Base-by-base conservation (phyloP, 805 yeast genomes). In the Kuraishia ogatae region DNA sequence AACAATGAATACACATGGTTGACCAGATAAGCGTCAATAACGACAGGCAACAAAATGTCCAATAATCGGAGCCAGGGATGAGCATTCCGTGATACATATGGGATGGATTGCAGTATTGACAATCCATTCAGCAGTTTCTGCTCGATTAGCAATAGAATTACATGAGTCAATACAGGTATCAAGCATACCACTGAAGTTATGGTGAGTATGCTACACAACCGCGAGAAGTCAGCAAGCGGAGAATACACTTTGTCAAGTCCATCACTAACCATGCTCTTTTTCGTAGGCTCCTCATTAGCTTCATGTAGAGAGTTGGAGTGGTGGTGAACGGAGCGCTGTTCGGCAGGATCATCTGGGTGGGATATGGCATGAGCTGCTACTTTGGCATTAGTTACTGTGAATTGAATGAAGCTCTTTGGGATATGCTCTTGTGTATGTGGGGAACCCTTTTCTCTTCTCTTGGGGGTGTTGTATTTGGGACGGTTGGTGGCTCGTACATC, bases 371-470 rank as follows among this genome's bases (percentile, higher is more conserved):
- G n/a, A n/a, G n/a, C n/a, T n/a, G n/a, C n/a, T n/a, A n/a, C 29
- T 26, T 26, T 26, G 29, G 29, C 29, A 26, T 61, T 51, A 58
- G 57, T 11, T 29, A 48, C 17, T 10, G 43, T 35, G 43, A 35
- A 35, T 35, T 35, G 43, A 3, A 35, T 35, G 43, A 35, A 35
- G 43, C 43, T 35, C 43, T 35, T 35, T 5, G 43, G 43, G 2
- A 17, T 15, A 5, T 26, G 29, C 29, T 26, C 29, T 26, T 5
- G 8, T 26, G 29, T 26, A 26, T 5, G 8, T 5, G 10, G 5
- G 29, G 17, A 7, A 35, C 4, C 13, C n/a, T 15, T 15, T 7
- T 35, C 43, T 15, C 43, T 10, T 35, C 4, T 35, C 43, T 10
- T 35, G n/a, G 43, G 2, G 13, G 6, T 35, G 43, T 8, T 35